Evolutionary conservation across 2,329 filamentous ascomycete species (phyloP), one percentile per base, ranked within the genome.

Genomic region (Sporothrix luriei): DNA sequence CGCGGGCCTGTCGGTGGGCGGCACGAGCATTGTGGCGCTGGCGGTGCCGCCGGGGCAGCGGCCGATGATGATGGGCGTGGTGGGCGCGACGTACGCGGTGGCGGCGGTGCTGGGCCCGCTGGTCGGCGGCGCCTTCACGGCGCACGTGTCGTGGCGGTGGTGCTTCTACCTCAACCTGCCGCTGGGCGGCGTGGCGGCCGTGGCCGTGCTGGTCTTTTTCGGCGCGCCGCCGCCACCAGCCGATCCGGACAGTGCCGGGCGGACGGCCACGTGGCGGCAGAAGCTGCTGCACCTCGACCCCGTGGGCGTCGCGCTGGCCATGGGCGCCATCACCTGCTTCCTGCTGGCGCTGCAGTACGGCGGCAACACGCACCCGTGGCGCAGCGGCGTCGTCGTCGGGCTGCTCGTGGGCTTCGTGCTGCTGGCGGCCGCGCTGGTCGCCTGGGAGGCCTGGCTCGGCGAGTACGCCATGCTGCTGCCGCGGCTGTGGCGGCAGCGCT

Each of bases 391-490:
- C 6, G 77, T 81, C 11, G 77, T 80, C 46, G 79, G 78, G 1
- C 74, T 77, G 14, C 73, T 81, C 0, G 74, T 80, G 40, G 77
- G 77, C 0, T 75, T 74, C 40, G 72, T 70, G 7, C 40, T 71
- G 40, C 67, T 76, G 48, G 6, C 76, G 5, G 67, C 74, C 13
- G 66, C 73, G 21, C 79, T 81, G 69, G 71, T 72, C 4, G 72
- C 74, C 5, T 75, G 77, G 59, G 77, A 81, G 71, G 76, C 71
- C 38, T 79, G 71, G 26, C 75, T 77, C 69, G 83, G 83, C 4
- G 81, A 83, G 19, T 75, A 79, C 2, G 84, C 84, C 26, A 85
- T 86, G 79, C 78, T 87, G 9, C 80, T 82, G 0, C 76, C 80
- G 0, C 79, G 80, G 0, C 76, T 87, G 29, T 69, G 85, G 16